These are phyloP conservation scores for Aaosphaeria pasadenensis DNA, from an alignment of 2,329 filamentous ascomycete species.

Conservation along the genomic window DNA sequence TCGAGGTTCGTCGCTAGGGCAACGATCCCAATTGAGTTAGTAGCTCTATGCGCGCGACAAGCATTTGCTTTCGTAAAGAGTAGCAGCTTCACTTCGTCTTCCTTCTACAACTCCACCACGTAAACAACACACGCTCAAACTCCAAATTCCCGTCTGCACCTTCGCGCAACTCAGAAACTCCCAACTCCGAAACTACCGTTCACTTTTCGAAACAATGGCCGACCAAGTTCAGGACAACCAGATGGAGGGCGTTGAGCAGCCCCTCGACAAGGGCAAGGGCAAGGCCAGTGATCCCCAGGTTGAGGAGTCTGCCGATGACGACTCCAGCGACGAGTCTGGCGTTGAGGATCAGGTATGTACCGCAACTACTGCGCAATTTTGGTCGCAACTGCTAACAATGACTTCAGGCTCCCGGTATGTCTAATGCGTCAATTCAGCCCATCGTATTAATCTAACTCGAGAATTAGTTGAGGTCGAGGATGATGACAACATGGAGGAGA, in stretches of 20 bases:
- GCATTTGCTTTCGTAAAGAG: neutral
- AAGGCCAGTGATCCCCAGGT: conserved; percentile 63
- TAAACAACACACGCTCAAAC: too few species aligned
- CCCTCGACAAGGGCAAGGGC: conserved; percentile 80
- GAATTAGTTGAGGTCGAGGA: conserved; percentile 61
- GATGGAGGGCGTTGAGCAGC: conserved; percentile 37
- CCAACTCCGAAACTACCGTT: too few species aligned
- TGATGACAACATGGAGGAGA: conserved; percentile 82
- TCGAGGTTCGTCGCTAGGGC: neutral
- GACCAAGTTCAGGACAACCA: conserved; percentile 33
- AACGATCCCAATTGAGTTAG: neutral
- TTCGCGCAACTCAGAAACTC: too few species aligned
- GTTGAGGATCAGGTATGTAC: conserved; percentile 55
- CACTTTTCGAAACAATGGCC: conserved; percentile 19
- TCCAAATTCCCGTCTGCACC: too few species aligned
- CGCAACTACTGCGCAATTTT: neutral
- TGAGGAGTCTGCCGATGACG: conserved; percentile 72
- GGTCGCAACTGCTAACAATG: conserved; percentile 18
- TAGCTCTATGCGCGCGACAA: neutral
- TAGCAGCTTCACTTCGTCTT: neutral
- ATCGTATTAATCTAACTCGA: conserved; percentile 17
- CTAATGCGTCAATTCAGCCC: conserved; percentile 13
- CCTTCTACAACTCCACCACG: conserved; percentile 11
- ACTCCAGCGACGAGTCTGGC: conserved; percentile 65
- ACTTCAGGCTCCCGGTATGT: conserved; percentile 22